Evolutionary conservation across 495 filamentous ascomycete species (phyloP).

Genomic region (Evansstolkia leycettana): DNA sequence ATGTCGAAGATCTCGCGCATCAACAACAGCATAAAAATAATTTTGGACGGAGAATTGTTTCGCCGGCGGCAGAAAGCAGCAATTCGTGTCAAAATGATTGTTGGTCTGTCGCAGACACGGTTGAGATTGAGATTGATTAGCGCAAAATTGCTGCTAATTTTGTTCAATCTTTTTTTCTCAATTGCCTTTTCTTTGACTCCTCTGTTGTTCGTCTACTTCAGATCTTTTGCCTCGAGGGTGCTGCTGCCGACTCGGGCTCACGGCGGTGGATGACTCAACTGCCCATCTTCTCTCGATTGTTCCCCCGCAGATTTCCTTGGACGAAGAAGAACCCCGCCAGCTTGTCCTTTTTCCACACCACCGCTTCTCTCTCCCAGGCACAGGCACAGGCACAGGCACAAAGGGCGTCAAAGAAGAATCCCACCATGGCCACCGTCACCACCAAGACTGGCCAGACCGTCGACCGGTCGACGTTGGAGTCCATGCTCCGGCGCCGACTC

Average conservation of each 20-base stretch:
- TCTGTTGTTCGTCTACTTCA: background rate
- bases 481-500: constrained; percentile 71
- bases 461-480: constrained; percentile 68
- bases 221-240: too few species aligned
- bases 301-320: constrained; percentile 14
- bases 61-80: constrained; percentile 6
- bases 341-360: constrained; percentile 11
- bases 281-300: constrained; percentile 21
- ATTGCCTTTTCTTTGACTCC: background rate
- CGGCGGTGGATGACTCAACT: constrained; percentile 36
- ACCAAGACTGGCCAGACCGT: constrained; percentile 84
- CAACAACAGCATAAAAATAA: constrained; percentile 1
- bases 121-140: too few species aligned
- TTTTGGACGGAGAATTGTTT: constrained; percentile 8
- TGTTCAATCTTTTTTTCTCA: background rate
- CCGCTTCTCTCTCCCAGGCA: constrained; percentile 5
- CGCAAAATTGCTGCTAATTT: background rate
- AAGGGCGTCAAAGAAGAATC: constrained; percentile 14
- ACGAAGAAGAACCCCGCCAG: constrained; percentile 8
- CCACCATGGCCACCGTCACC: constrained; percentile 48
- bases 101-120: too few species aligned
- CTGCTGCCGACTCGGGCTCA: constrained; percentile 12
- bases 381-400: constrained; percentile 3
- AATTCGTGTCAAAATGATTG: too few species aligned
- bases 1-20: too few species aligned